These are phyloP conservation scores for Periconia sp. DNA, from an alignment of 2,329 filamentous ascomycete species.

Conservation along the genomic window DNA sequence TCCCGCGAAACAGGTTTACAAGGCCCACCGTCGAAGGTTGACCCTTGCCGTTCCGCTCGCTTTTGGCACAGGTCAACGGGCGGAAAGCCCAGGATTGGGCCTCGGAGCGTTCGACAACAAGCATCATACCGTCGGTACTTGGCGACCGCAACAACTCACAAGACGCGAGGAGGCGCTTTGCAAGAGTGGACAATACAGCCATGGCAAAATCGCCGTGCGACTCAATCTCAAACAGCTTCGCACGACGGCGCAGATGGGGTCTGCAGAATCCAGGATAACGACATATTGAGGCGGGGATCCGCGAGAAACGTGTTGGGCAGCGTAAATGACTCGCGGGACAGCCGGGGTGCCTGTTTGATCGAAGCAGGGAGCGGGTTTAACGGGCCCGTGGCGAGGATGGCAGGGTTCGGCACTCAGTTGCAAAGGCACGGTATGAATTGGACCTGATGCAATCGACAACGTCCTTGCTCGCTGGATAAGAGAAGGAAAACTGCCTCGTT, in stretches of 20 bases:
- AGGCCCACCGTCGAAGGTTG: not conserved
- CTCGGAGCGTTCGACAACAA: not conserved
- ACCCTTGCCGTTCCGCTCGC: not conserved
- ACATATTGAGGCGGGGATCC: conserved; percentile 3
- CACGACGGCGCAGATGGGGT: conserved; percentile 2
- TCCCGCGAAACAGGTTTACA: conserved; percentile 1
- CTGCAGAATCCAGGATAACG: not conserved
- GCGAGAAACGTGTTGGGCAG: conserved; percentile 7
- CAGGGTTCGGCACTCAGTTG: conserved; percentile 4
- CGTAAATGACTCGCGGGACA: conserved; percentile 13
- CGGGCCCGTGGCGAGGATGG: conserved; percentile 8
- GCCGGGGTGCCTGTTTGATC: conserved; percentile 14
- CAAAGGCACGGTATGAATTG: not conserved
- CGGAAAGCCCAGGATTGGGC: not conserved
- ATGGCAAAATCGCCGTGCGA: not conserved
- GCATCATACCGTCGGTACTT: not conserved
- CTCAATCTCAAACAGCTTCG: conserved; percentile 4
- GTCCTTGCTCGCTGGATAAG: not conserved
- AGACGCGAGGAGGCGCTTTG: not conserved
- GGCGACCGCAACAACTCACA: not conserved
- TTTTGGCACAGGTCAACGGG: too few relatives aligned
- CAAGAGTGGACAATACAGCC: not conserved
- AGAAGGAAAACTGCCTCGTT: not conserved
- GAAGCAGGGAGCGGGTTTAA: conserved; percentile 19
- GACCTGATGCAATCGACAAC: conserved; percentile 1